Base-by-base conservation (phyloP, 1,284 basidiomycete species). In the Rhodotorula sp. region DNA sequence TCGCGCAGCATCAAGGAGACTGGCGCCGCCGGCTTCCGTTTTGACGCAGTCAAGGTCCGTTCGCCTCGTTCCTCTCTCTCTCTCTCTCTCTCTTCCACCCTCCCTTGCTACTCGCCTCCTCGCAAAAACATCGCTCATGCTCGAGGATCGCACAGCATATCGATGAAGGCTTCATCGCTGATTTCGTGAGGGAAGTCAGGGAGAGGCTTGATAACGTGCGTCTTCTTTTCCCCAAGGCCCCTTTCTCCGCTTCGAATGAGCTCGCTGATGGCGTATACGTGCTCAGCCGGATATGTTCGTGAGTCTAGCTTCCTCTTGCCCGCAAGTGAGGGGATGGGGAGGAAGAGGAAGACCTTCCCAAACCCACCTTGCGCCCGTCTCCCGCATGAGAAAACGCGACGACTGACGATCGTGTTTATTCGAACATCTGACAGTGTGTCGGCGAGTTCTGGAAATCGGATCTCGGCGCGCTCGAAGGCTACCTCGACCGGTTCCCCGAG, bases 11-110 rank as follows among this genome's bases (percentile, higher is more conserved):
- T 85, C 70, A 77, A 93, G 86, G 89, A 88, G 52, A 92, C 90
- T 1, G 89, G 88, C 8, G 90, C 88, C 17, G 82, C 83, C 36
- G 93, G 93, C 5, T 93, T 94, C 80, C 85, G 92, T 17, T 46
- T 59, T 19, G 93, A 94, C 76, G 93, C 92, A 19, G 61, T 66
- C 60, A 67, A 70, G 55, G 55, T 56, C 36, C 13, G 27, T n/a
- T n/a, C n/a, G n/a, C n/a, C n/a, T n/a, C n/a, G n/a, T n/a, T n/a
- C n/a, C n/a, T n/a, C n/a, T n/a, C n/a, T n/a, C n/a, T n/a, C n/a
- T n/a, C n/a, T n/a, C n/a, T n/a, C n/a, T n/a, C n/a, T n/a, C 30
- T 11, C n/a, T 24, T 27, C 13, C 19, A 20, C 29, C 13, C 36
- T 8, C 19, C 27, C 32, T 34, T 15, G 20, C 11, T 27, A 2